Evolutionary conservation across 139 green algal species (phyloP), one percentile per base, ranked within the genome.

Genomic region (Limnomonas spitsbergensis): DNA sequence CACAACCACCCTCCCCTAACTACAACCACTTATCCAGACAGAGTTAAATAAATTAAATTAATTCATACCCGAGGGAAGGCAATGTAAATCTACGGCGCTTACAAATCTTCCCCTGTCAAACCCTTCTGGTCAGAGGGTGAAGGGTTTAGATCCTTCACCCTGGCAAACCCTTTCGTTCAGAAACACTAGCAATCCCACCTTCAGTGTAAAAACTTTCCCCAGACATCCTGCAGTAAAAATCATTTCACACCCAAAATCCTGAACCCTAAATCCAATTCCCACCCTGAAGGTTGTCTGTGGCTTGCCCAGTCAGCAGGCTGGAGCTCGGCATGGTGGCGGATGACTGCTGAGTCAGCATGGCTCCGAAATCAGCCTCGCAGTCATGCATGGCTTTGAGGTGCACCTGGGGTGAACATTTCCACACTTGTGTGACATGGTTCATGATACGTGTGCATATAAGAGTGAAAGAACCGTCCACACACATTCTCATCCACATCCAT

Each of bases 291-390:
- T 32, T 73, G 32, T 67, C 40, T 42, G 35, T 31, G 7, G 39
- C 39, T 29, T 31, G 32, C 73, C 69, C 36, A 1, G 38, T 52
- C 29, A 78, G 73, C 2, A 34, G 26, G 31, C 29, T 53, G 47
- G 47, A n/a, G 14, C 27, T 52, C 3, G 73, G 73, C 47, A 78
- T 47, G 4, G 31, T 70, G n/a, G 73, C 73, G 73, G 24, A 47
- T n/a, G 34, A 38, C 35, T 78, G 73, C 73, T 78, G 73, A 2
- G 4, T 7, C 47, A 78, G 53, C 27, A 73, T 61, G 0, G 29
- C 53, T 6, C 40, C 38, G 6, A 84, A 79, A 53, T 81, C 80
- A 36, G 69, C 53, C 69, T 81, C 80, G 39, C 80, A 84, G 38
- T 84, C 75, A 2, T 40, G 34, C 81, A 85, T 77, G 38, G 81